Evolutionary conservation across 2,329 filamentous ascomycete species (phyloP), one percentile per base, ranked within the genome.

Genomic region (Myriosclerotinia curreyana): DNA sequence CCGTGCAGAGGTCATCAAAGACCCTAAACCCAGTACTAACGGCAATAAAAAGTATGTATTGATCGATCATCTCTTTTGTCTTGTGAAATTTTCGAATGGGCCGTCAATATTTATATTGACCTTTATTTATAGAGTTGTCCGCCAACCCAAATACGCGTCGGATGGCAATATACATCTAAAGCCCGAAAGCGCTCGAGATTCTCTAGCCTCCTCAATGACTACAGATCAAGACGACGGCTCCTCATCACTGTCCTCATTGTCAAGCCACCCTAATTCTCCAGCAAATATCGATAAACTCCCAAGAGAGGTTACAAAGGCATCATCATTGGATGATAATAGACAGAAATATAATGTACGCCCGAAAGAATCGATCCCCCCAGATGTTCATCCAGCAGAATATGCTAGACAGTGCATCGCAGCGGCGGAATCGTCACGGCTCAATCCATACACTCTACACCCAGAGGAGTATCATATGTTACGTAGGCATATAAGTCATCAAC

Each of bases 341-440:
- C 76, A 74, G 60, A 76, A 72, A 67, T 86, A 83, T 74, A 84
- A 87, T 70, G 84, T 89, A 66, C 84, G 83, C 49, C 89, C 92
- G 15, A 92, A 87, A 71, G 90, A 91, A 9, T 96, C 94, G 20
- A 93, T 99, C 71, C 93, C 94, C 20, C 79, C 84, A 63, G 84
- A 89, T 67, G 76, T 98, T 53, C 81, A 89, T 20, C 82, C 86
- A 36, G 82, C 85, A 59, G 87, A 94, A 66, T 97, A 96, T 77
- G 94, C 92, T n/a, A 85, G 88, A 68, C 92, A 99, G 78, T 96
- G 92, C 74, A 89, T 96, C 65, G 83, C 88, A 61, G 94, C 94
- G 15, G 95, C 94, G 62, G 91, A 96, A 76, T 89, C 91, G 11
- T 97, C 92, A 49, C 84, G 95, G 64, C 81, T 99, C 1, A 94